Evolutionary conservation across 768 basidiomycete species (phyloP).

Genomic region (Podaxis sp.): DNA sequence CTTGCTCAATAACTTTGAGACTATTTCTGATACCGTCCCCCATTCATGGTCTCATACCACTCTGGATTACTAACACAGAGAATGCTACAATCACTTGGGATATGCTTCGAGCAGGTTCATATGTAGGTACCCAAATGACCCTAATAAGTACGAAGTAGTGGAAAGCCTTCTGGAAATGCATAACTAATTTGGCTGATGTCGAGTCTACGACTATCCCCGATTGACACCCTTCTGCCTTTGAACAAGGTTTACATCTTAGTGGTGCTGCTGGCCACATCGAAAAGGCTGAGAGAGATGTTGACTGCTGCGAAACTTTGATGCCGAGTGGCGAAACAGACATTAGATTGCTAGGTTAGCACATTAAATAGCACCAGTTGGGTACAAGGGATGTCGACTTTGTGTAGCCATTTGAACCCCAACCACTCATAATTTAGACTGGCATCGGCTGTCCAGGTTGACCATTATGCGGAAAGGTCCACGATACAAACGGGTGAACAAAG

Average conservation of each 20-base stretch:
- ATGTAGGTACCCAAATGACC: conserved; percentile 12
- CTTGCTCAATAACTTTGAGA: conserved; percentile 13
- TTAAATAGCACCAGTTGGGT: neutral
- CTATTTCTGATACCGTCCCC: neutral
- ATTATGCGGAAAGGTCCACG: too few relatives aligned
- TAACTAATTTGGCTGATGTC: too few relatives aligned
- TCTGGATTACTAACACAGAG: conserved; percentile 8
- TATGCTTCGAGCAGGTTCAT: conserved; percentile 12
- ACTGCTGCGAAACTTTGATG: neutral
- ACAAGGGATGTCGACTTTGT: too few relatives aligned
- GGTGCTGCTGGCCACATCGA: neutral
- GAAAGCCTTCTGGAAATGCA: neutral
- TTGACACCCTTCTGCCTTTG: conserved; percentile 17
- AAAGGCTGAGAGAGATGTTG: neutral
- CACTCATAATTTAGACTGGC: too few relatives aligned
- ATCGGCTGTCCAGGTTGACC: too few relatives aligned
- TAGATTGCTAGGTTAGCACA: neutral
- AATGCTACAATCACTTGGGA: neutral
- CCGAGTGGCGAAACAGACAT: neutral
- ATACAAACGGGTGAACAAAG: too few relatives aligned
- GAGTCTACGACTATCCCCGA: neutral
- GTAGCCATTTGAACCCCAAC: too few relatives aligned
- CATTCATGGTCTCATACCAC: neutral
- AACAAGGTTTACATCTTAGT: conserved; percentile 14
- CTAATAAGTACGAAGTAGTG: conserved; percentile 16